Evolutionary conservation across 2,329 filamentous ascomycete species (phyloP), one percentile per base, ranked within the genome.

Genomic region (Emydomyces testavorans): DNA sequence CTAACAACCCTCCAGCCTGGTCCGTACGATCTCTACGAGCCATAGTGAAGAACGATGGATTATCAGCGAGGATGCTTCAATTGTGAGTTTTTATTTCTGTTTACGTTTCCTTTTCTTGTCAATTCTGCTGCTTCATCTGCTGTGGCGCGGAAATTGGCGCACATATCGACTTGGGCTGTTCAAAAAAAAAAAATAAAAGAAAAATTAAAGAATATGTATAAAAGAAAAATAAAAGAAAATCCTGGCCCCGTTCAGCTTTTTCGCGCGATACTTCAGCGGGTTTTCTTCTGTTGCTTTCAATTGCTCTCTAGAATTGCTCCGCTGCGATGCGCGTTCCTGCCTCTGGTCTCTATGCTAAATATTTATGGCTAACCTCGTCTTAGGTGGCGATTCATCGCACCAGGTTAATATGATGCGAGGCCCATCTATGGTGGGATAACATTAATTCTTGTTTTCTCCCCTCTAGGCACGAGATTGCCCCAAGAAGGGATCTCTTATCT

Each of bases 391-490:
- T 66, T 74, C 77, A 57, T 78, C 77, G 60, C 83, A 87, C 67
- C 82, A 85, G 80, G 81, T 84, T 82, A 71, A 71, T 61, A 60
- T 56, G 51, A 71, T 60, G 58, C 55, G 52, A 52, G 56, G 50
- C 50, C 47, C 46, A 38, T 42, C 43, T 51, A 38, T 50, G 44
- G 41, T 46, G 48, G 47, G 43, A 53, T 47, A 50, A 37, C 45
- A 48, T 53, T 54, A 52, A 54, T 52, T n/a, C n/a, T n/a, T n/a
- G n/a, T n/a, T n/a, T 23, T 52, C 45, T 39, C 38, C 49, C 48
- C 49, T 47, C 54, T 57, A 87, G 84, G 84, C 85, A 62, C 83
- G 85, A 62, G 85, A 90, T 63, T 92, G 85, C 77, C 85, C 85
- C 62, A 86, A 80, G 75, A 83, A 84, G 71, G 83, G 83, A 60